These are phyloP conservation scores for Fusarium decemcellulare DNA, from an alignment of 2,329 filamentous ascomycete species.

Conservation along the genomic window DNA sequence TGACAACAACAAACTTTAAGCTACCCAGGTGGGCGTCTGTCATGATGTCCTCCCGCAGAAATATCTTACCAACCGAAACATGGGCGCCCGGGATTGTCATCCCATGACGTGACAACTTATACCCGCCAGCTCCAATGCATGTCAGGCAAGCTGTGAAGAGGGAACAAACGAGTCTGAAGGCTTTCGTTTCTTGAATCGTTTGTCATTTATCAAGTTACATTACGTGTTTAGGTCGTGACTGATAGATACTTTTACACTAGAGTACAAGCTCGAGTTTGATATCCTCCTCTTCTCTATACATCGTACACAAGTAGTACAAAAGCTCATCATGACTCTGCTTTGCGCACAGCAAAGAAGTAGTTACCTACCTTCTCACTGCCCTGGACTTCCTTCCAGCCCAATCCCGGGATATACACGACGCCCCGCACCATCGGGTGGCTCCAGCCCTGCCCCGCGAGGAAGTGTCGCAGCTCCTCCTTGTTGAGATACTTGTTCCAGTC, in stretches of 20 bases:
- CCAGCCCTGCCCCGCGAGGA: constrained; percentile 72
- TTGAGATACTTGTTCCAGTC: constrained; percentile 98
- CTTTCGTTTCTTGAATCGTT: background rate
- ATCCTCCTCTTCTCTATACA: constrained; percentile 13
- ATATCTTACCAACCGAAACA: constrained; percentile 25
- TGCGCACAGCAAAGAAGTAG: constrained; percentile 92
- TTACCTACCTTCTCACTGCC: constrained; percentile 92
- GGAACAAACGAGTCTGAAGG: no score
- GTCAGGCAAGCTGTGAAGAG: no score
- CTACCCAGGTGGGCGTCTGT: background rate
- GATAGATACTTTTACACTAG: constrained; percentile 19
- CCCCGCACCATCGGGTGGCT: constrained; percentile 77
- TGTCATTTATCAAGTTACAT: background rate
- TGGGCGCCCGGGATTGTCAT: constrained; percentile 4
- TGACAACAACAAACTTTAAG: no score
- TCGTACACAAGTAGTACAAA: constrained; percentile 21
- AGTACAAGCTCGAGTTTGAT: constrained; percentile 27
- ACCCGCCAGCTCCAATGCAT: background rate
- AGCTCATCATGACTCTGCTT: constrained; percentile 42
- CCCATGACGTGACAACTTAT: constrained; percentile 5
- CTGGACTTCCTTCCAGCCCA: constrained; percentile 88
- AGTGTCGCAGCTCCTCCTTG: constrained; percentile 78
- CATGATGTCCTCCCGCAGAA: background rate
- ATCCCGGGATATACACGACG: constrained; percentile 88
- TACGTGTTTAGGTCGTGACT: background rate